Conservation (phyloP, 2,329 filamentous ascomycete species). For the Alternaria incomplexa region DNA sequence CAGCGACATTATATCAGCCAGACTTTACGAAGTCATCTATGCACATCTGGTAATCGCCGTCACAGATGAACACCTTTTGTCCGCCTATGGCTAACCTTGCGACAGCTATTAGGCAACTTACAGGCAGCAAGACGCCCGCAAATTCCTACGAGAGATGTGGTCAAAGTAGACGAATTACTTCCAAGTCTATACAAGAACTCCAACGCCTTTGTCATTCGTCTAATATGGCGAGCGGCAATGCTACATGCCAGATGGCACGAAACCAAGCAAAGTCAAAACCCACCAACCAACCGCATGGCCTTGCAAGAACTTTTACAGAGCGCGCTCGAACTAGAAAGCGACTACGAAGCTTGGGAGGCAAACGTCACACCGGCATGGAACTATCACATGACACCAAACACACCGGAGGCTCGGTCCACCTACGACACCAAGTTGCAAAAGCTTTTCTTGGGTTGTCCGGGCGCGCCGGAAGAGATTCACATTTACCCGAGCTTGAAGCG, state of each 20-base stretch:
- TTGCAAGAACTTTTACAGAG: conserved; percentile 29
- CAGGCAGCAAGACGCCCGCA: conserved; percentile 32
- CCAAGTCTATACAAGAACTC: conserved; percentile 28
- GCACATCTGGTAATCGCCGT: conserved; percentile 29
- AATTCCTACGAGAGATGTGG: conserved; percentile 26
- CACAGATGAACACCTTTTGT: not conserved
- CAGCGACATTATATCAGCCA: conserved; percentile 30
- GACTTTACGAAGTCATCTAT: conserved; percentile 36
- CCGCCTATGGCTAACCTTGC: conserved; percentile 16
- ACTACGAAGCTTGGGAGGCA: conserved; percentile 36
- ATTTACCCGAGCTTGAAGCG: conserved; percentile 27
- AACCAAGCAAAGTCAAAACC: conserved; percentile 22
- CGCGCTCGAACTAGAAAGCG: conserved; percentile 32
- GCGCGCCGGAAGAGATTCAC: conserved; percentile 38
- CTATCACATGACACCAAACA: conserved; percentile 30
- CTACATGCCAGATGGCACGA: conserved; percentile 39
- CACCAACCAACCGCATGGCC: conserved; percentile 24
- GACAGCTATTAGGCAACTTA: conserved; percentile 35
- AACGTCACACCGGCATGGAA: conserved; percentile 24
- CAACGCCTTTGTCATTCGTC: conserved; percentile 28
- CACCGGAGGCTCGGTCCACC: conserved; percentile 21
- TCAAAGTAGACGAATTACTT: conserved; percentile 15
- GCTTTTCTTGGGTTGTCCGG: conserved; percentile 27
- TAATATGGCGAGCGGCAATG: conserved; percentile 31
- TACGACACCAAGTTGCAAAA: conserved; percentile 33